phyloP scores from a whole-genome alignment of 164 flowering plant species.

The Tinospora cordifolia region DNA sequence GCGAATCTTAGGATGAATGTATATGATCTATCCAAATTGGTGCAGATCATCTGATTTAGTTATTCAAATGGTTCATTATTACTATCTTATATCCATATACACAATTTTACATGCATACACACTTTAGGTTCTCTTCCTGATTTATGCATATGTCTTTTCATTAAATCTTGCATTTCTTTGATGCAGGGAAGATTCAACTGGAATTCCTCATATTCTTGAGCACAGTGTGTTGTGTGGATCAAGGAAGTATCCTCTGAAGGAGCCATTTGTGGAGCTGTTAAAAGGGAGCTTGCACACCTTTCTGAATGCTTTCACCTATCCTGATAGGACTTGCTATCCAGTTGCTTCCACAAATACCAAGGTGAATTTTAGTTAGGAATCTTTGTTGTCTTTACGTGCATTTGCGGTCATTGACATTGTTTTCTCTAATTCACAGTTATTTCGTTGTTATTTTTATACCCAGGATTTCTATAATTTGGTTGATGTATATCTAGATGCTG shows the following conservation, averaged over 20 bases:
- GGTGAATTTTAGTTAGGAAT: slow-evolving; percentile 33
- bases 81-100: too few relatives aligned
- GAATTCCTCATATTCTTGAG: slow-evolving; percentile 95
- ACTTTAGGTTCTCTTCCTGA: background rate
- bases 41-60: too few relatives aligned
- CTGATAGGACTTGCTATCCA: slow-evolving; percentile 98
- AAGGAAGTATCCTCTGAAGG: slow-evolving; percentile 94
- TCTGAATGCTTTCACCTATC: slow-evolving; percentile 96
- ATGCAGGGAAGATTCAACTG: slow-evolving; percentile 92
- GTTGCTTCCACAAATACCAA: slow-evolving; percentile 95
- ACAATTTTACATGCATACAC: background rate
- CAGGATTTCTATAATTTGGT: slow-evolving; percentile 98
- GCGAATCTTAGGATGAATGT: too few relatives aligned
- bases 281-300: slow-evolving; percentile 94
- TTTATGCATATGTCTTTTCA: background rate
- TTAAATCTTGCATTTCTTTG: background rate
- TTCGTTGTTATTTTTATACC: background rate
- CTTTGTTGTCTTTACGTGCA: background rate
- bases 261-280: slow-evolving; percentile 92
- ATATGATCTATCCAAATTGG: too few relatives aligned
- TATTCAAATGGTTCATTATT: too few relatives aligned
- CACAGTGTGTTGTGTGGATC: slow-evolving; percentile 98
- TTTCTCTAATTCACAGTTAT: slow-evolving; percentile 5
- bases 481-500: slow-evolving; percentile 97
- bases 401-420: slow-evolving; percentile 3